Base-by-base conservation (phyloP, 768 basidiomycete genomes). In the Mycena vulgaris region DNA sequence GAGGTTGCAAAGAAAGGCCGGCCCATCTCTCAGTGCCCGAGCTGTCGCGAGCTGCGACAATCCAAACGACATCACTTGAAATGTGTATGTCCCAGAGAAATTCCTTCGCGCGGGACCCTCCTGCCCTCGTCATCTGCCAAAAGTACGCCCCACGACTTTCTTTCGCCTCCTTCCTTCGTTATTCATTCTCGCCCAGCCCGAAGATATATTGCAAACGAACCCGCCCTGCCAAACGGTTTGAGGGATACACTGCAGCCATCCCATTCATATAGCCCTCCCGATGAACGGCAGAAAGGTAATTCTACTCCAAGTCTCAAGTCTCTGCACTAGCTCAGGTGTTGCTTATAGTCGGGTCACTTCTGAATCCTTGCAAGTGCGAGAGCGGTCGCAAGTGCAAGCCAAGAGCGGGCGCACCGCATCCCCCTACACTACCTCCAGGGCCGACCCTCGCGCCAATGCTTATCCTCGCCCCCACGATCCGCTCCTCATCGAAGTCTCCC, bases 351-450 rank as follows among this genome's bases (percentile, higher is more conserved):
- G 53, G 21, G 7, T 55, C 53, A n/a, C 53, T 55, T 8, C 53
- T 55, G 30, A 55, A 55, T 55, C 53, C 53, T 11, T 55, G 53
- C 53, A 17, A 55, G 4, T 55, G 53, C 53, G 5, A 31, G 21
- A 17, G 4, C 30, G 28, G 30, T 4, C 53, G 31, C 33, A 55
- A n/a, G 33, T 35, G 31, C 53, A 55, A 30, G 21, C 9, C 53
- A 31, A 31, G 30, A 19, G 14, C 53, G 8, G 25, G 30, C 28
- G 10, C 53, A 30, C n/a, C 53, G 6, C 9, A 37, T 37, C 14
- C 35, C 35, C 35, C 30, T 27, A 3, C 9, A n/a, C n/a, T n/a
- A 4, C 33, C 53, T 21, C 33, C 19, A 8, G 33, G 21, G 9
- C 28, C 25, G 7, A 31, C 21, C 53, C 53, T 55, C 21, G 30